Conservation (phyloP, 2,329 filamentous ascomycete genomes). For the Mariannaea elegans region DNA sequence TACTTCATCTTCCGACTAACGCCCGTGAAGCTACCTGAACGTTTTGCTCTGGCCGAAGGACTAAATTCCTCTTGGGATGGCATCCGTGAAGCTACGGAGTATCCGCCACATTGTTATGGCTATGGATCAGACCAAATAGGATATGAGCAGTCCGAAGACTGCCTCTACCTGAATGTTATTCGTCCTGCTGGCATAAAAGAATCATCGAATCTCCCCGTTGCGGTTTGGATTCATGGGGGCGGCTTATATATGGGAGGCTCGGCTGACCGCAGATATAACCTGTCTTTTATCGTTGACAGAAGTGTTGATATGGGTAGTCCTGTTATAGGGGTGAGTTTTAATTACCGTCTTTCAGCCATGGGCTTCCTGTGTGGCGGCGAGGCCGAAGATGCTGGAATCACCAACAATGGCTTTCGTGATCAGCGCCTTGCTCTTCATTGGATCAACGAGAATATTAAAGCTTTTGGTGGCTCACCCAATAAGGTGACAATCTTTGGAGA, state of each 20-base stretch:
- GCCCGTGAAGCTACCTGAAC: constrained; percentile 18
- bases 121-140: constrained; percentile 50
- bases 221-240: constrained; percentile 65
- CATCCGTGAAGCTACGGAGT: constrained; percentile 52
- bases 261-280: constrained; percentile 64
- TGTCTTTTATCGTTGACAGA: constrained; percentile 65
- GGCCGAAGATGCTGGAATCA: constrained; percentile 50
- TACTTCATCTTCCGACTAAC: not conserved
- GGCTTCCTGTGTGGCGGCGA: constrained; percentile 57
- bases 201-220: constrained; percentile 56
- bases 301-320: constrained; percentile 55
- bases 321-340: constrained; percentile 58
- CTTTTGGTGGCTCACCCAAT: constrained; percentile 54
- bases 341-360: constrained; percentile 58
- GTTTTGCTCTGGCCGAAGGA: constrained; percentile 41
- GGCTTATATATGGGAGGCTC: constrained; percentile 44
- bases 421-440: constrained; percentile 57
- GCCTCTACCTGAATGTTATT: constrained; percentile 69
- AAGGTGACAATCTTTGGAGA: constrained; percentile 62
- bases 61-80: constrained; percentile 57
- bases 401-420: constrained; percentile 60
- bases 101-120: constrained; percentile 58
- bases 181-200: constrained; percentile 57
- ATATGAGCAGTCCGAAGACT: constrained; percentile 58
- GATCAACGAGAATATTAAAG: constrained; percentile 56